These are phyloP conservation scores for Shiraia bambusicola DNA, from an alignment of 2,329 filamentous ascomycete genomes.

Conservation along the genomic window DNA sequence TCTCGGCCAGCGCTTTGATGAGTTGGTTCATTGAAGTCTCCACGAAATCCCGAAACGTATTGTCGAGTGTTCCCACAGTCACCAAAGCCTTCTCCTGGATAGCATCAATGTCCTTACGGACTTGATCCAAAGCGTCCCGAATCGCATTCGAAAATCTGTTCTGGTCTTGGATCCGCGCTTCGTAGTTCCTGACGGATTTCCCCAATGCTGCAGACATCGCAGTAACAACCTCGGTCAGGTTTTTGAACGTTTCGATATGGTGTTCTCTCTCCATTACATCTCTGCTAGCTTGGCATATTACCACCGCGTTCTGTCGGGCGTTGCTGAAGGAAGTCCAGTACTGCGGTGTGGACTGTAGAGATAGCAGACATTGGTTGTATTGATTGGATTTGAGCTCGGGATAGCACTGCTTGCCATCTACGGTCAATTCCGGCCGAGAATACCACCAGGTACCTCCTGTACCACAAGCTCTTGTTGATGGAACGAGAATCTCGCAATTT, in stretches of 20 bases:
- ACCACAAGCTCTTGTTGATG: conserved; percentile 37
- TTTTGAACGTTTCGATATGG: conserved; percentile 37
- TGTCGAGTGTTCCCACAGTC: conserved; percentile 16
- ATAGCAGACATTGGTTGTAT: conserved; percentile 55
- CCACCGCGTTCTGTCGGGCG: conserved; percentile 60
- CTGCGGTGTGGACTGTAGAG: conserved; percentile 56
- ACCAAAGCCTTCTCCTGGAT: conserved; percentile 24
- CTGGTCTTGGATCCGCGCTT: conserved; percentile 25
- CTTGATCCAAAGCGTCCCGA: conserved; percentile 20
- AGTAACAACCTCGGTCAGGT: conserved; percentile 30
- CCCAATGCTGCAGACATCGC: conserved; percentile 25
- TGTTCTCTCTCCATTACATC: conserved; percentile 59
- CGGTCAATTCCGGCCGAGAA: conserved; percentile 4
- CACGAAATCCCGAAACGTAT: conserved; percentile 25
- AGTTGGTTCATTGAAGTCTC: conserved; percentile 20
- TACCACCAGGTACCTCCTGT: conserved; percentile 30
- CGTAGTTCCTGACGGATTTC: conserved; percentile 26
- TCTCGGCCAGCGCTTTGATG: conserved; percentile 17
- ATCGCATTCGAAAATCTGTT: conserved; percentile 24
- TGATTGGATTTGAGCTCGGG: conserved; percentile 34
- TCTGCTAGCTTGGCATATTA: conserved; percentile 64
- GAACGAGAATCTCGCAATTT: conserved; percentile 54
- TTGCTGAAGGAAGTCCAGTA: conserved; percentile 68
- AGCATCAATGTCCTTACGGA: conserved; percentile 18
- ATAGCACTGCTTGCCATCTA: conserved; percentile 36